phyloP scores from a whole-genome alignment of 2,329 filamentous ascomycete genomes.

The Fusarium oligoseptatum region DNA sequence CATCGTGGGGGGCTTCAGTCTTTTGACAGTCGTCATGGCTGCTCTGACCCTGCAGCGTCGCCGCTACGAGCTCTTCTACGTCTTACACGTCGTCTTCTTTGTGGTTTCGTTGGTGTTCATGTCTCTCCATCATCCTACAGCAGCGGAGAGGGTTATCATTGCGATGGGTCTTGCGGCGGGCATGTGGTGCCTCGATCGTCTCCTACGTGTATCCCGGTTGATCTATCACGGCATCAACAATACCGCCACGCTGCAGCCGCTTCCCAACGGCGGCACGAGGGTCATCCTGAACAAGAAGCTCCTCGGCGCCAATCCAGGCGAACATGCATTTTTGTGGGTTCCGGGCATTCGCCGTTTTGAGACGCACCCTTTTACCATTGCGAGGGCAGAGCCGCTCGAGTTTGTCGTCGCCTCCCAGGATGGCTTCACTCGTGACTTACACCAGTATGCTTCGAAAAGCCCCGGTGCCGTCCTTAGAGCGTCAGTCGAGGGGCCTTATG shows the following conservation, averaged over 20 bases:
- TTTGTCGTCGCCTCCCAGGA: neutral
- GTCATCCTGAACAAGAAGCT: slow-evolving; percentile 57
- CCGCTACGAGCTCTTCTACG: neutral
- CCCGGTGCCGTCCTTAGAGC: neutral
- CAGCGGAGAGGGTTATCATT: neutral
- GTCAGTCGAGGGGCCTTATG: neutral
- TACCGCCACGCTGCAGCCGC: slow-evolving; percentile 61
- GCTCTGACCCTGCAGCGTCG: neutral
- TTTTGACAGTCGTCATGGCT: neutral
- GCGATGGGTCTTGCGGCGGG: neutral
- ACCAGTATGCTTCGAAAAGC: neutral
- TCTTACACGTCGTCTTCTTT: neutral
- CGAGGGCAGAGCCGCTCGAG: neutral
- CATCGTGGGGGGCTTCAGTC: neutral
- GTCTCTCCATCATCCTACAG: neutral
- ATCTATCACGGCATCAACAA: slow-evolving; percentile 62
- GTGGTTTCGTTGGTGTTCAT: neutral
- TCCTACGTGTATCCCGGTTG: slow-evolving; percentile 60
- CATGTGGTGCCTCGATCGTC: slow-evolving; percentile 36
- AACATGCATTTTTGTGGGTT: neutral
- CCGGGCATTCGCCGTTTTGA: neutral
- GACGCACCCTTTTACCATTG: neutral
- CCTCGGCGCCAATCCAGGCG: neutral
- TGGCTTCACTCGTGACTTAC: neutral
- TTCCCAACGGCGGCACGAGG: slow-evolving; percentile 65